Conservation (phyloP, 2,329 filamentous ascomycete genomes). For the Trichoderma gracile region DNA sequence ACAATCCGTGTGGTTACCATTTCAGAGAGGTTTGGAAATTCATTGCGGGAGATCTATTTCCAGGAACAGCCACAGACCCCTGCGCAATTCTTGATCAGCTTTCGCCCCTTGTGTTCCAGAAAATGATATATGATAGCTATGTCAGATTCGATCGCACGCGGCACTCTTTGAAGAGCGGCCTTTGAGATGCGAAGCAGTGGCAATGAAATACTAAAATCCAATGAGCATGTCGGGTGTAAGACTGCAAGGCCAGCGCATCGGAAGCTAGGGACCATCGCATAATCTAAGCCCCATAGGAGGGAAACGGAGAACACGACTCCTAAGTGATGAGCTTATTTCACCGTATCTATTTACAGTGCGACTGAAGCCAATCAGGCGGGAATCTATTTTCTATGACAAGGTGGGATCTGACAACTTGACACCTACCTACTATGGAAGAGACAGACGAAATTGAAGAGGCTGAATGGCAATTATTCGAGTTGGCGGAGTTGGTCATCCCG, state of each 20-base stretch:
- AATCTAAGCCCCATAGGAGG: no score
- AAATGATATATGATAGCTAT: background rate
- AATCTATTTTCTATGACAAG: background rate
- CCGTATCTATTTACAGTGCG: no score
- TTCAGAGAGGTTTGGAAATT: no score
- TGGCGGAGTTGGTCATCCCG: no score
- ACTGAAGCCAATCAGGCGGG: no score
- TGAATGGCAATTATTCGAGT: no score
- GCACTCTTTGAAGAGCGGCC: background rate
- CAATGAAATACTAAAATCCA: background rate
- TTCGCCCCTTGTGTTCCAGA: background rate
- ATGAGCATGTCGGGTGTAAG: background rate
- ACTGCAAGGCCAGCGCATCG: background rate
- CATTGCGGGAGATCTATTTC: background rate
- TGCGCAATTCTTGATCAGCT: background rate
- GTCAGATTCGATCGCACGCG: background rate
- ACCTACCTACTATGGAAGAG: no score
- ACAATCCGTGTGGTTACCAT: no score
- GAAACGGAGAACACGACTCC: no score
- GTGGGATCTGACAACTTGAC: no score
- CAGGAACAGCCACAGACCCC: background rate
- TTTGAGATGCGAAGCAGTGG: background rate
- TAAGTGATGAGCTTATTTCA: no score
- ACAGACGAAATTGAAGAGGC: background rate
- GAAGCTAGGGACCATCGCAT: no score